phyloP scores from a whole-genome alignment of 345 rosid genomes.

The Carallia brachiata region DNA sequence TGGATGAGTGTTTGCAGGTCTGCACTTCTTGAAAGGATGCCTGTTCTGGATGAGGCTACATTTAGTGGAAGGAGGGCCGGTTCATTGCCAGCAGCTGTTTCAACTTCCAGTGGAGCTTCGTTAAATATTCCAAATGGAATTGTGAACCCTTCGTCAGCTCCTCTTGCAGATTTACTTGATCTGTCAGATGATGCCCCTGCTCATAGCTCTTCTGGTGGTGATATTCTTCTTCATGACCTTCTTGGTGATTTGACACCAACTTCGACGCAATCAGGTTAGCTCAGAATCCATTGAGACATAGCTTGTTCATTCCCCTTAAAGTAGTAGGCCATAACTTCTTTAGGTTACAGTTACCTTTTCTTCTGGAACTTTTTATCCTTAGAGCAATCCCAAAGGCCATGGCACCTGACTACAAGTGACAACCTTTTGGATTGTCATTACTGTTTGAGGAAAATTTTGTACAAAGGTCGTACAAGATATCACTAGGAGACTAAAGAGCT shows the following conservation, averaged over 20 bases:
- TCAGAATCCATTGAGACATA: slow-evolving; percentile 7
- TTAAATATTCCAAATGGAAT: slow-evolving; percentile 86
- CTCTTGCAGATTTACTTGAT: slow-evolving; percentile 84
- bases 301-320: slow-evolving; percentile 3
- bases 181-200: slow-evolving; percentile 78
- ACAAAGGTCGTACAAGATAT: no score
- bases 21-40: slow-evolving; percentile 95
- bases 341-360: no score
- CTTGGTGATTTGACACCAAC: slow-evolving; percentile 73
- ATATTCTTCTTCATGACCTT: slow-evolving; percentile 90
- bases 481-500: no score
- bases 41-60: slow-evolving; percentile 94
- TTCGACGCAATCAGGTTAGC: slow-evolving; percentile 62
- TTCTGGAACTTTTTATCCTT: no score
- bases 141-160: slow-evolving; percentile 66
- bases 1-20: slow-evolving; percentile 55
- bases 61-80: slow-evolving; percentile 87
- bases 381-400: no score
- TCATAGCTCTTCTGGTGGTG: slow-evolving; percentile 73
- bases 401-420: no score
- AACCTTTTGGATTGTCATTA: no score
- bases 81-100: slow-evolving; percentile 63
- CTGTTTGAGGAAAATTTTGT: no score
- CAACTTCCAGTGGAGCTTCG: slow-evolving; percentile 56
- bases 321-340: background rate